Evolutionary conservation across 2,329 filamentous ascomycete genomes (phyloP).

Genomic region (Lecanosticta acicola): DNA sequence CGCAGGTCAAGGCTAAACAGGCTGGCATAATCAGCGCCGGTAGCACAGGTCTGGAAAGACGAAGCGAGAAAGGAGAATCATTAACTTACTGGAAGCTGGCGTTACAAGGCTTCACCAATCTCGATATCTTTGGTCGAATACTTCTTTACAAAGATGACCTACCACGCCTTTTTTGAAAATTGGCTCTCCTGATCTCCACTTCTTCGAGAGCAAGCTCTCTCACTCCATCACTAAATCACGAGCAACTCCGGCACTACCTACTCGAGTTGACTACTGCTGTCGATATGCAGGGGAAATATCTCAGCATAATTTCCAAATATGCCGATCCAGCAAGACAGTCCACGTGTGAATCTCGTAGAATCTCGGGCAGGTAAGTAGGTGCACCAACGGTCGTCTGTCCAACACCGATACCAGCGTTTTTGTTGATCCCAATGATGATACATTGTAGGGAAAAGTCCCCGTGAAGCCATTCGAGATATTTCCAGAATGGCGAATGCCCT

Average conservation of each 20-base stretch:
- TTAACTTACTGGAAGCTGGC: too few relatives aligned
- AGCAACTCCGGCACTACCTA: neutral
- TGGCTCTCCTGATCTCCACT: too few relatives aligned
- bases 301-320: constrained; percentile 64
- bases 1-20: too few relatives aligned
- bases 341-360: constrained; percentile 55
- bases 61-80: too few relatives aligned
- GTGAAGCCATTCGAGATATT: neutral
- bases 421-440: neutral
- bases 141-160: too few relatives aligned
- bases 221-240: too few relatives aligned
- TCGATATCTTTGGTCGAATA: too few relatives aligned
- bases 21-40: too few relatives aligned
- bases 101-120: too few relatives aligned
- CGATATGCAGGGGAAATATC: neutral
- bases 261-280: neutral
- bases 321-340: constrained; percentile 65
- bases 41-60: too few relatives aligned
- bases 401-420: constrained; percentile 48
- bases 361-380: constrained; percentile 56
- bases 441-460: neutral
- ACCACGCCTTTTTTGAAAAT: too few relatives aligned
- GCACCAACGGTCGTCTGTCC: constrained; percentile 41
- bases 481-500: neutral
- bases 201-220: too few relatives aligned